A percentile compares a stretch with the other conserved stretches of the same genome.
Conservation (phyloP, 202 grass and related monocot species). For the Carex sylvatica region DNA sequence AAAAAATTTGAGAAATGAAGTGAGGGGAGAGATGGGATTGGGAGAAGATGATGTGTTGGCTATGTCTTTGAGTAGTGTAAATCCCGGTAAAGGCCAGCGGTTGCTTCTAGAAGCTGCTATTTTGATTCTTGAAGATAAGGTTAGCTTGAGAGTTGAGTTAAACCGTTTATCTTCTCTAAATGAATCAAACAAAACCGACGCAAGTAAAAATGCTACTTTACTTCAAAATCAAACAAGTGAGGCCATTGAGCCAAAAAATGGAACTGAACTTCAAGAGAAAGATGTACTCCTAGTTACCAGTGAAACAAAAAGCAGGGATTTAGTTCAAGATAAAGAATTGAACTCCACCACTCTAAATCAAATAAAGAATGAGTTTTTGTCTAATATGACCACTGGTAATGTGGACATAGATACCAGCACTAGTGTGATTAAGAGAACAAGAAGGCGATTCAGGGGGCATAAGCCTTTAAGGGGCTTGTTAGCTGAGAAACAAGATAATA, state of each 20-base stretch:
- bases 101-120: slow-evolving; percentile 44
- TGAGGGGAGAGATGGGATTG: slow-evolving; percentile 44
- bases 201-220: neutral
- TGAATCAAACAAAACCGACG: neutral
- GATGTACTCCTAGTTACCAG: neutral
- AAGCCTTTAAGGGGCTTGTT: slow-evolving; percentile 36
- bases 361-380: slow-evolving; percentile 1
- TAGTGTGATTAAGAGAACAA: slow-evolving; percentile 23
- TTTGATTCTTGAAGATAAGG: slow-evolving; percentile 38
- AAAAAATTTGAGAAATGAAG: slow-evolving; percentile 28
- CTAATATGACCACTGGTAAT: slow-evolving; percentile 8
- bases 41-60: slow-evolving; percentile 37
- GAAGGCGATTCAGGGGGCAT: slow-evolving; percentile 12
- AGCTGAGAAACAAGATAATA: slow-evolving; percentile 21
- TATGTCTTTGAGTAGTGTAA: slow-evolving; percentile 48
- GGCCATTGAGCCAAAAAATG: neutral
- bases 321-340: slow-evolving; percentile 21
- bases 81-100: slow-evolving; percentile 44
- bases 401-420: slow-evolving; percentile 10
- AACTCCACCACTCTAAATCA: slow-evolving; percentile 6
- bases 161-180: neutral
- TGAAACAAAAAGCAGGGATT: neutral
- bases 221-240: slow-evolving; percentile 16
- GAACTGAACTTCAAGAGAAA: neutral
- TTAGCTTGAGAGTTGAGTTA: slow-evolving; percentile 21